Percentiles rank a stretch among this genome's conserved stretches.
These are phyloP conservation scores for Tolypocladium cylindrosporum DNA, from an alignment of 2,329 filamentous ascomycete species.

Conservation along the genomic window DNA sequence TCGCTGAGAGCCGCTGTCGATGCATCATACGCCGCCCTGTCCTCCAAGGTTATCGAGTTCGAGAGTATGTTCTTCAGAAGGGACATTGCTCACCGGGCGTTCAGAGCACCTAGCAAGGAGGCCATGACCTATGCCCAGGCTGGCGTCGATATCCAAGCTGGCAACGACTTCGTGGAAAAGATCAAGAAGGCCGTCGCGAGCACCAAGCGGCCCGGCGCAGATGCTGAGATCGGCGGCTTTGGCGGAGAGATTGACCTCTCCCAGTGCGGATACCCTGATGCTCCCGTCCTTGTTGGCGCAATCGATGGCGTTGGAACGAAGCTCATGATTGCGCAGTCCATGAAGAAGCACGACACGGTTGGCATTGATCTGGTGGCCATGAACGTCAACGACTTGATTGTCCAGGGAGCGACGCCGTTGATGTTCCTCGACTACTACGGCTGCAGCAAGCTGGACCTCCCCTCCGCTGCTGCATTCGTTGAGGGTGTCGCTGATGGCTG, in stretches of 20 bases:
- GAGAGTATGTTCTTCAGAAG: conserved; percentile 85
- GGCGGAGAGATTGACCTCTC: conserved; percentile 58
- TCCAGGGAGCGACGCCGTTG: conserved; percentile 87
- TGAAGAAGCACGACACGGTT: conserved; percentile 86
- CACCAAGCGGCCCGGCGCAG: conserved; percentile 76
- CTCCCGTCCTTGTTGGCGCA: conserved; percentile 80
- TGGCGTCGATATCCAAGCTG: conserved; percentile 88
- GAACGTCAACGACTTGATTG: conserved; percentile 97
- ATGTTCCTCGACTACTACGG: conserved; percentile 99
- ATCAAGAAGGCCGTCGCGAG: conserved; percentile 87
- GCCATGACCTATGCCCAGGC: conserved; percentile 84
- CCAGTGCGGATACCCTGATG: conserved; percentile 60
- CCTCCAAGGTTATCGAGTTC: conserved; percentile 59
- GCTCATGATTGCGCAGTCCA: conserved; percentile 86
- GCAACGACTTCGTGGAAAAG: conserved; percentile 82
- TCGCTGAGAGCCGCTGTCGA: conserved; percentile 75
- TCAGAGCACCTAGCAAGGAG: conserved; percentile 36
- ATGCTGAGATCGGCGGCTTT: conserved; percentile 91
- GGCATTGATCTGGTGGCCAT: conserved; percentile 96
- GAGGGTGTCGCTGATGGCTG: conserved; percentile 85
- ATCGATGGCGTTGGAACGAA: conserved; percentile 97
- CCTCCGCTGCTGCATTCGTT: conserved; percentile 75
- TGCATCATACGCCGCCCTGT: conserved; percentile 78
- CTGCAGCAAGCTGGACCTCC: conserved; percentile 75
- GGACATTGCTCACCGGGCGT: conserved; percentile 78